Evolutionary conservation across 2,329 filamentous ascomycete species (phyloP).

Genomic region (Hypoxylon rubiginosum): DNA sequence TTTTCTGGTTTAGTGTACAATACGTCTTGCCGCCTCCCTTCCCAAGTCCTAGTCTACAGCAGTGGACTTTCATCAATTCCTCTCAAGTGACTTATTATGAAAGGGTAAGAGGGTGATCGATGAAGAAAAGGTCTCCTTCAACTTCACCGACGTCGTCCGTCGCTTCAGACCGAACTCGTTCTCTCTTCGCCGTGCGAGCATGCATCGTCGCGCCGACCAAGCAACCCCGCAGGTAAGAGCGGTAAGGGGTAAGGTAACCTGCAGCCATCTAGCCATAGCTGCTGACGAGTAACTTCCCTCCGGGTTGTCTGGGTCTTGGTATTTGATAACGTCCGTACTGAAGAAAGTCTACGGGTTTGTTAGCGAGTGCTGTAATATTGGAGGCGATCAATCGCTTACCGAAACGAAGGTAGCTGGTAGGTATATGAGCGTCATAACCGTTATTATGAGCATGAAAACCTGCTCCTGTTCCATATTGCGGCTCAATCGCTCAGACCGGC

Average conservation of each 20-base stretch:
- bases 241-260: conserved; percentile 38
- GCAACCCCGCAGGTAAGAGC: conserved; percentile 23
- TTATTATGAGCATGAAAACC: conserved; percentile 47
- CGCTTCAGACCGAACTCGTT: background rate
- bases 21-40: no score
- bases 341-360: conserved; percentile 32
- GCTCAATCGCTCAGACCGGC: conserved; percentile 47
- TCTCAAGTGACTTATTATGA: conserved; percentile 1
- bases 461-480: conserved; percentile 40
- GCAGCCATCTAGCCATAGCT: conserved; percentile 35
- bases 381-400: conserved; percentile 11
- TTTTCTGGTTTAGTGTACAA: no score
- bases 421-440: conserved; percentile 46
- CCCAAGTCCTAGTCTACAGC: no score
- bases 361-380: conserved; percentile 11
- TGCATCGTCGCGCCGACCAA: conserved; percentile 10
- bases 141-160: background rate
- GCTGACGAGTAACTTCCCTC: conserved; percentile 27
- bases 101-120: conserved; percentile 11
- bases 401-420: conserved; percentile 44
- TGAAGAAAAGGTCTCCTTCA: background rate
- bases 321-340: conserved; percentile 40
- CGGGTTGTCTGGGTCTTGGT: conserved; percentile 27
- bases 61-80: background rate
- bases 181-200: conserved; percentile 8